Evolutionary conservation across 2,329 filamentous ascomycete genomes (phyloP), one percentile per base, ranked within the genome.

Genomic region (Paraphaeosphaeria sporulosa): DNA sequence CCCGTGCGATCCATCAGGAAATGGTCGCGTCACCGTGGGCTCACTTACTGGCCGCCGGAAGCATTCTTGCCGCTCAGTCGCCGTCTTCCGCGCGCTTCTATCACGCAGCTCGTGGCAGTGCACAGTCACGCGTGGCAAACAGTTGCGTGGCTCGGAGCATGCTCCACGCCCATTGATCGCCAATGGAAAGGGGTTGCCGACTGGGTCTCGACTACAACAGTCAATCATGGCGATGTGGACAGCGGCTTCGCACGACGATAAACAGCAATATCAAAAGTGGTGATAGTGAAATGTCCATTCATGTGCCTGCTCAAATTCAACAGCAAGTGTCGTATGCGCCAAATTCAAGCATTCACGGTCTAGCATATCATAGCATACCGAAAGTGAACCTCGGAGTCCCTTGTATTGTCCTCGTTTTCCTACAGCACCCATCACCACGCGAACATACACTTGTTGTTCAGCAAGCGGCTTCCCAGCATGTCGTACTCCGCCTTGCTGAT

Each of bases 401-500:
- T 51, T 19, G n/a, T 10, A 32, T 44, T 21, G n/a, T 23, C 4
- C n/a, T 17, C 4, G 9, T 15, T 15, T 23, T 19, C 13, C 15
- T 44, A 15, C 13, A 23, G 17, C 34, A 7, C 10, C 32, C 30
- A 3, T 61, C 75, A 79, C 76, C 76, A 79, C 50, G 74, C 71
- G 69, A 79, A 79, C 76, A 78, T 79, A 54, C 76, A 79, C 67
- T 79, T 79, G 42, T 77, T 74, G 36, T 74, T 92, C 75, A 99
- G 81, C 60, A 94, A 85, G 72, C 95, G 86, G 61, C 88, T 86
- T 3, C 94, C 94, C 56, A 97, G 76, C 60, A 92, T 87, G 80
- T 97, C 93, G 79, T 94, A 97, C 83, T 98, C 94, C 70, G 90
- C 84, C 49, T 88, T 87, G 15, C 90, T 90, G 72, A 98, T 92